phyloP scores from a whole-genome alignment of 2,329 filamentous ascomycete species.

The Fusarium penzigii region DNA sequence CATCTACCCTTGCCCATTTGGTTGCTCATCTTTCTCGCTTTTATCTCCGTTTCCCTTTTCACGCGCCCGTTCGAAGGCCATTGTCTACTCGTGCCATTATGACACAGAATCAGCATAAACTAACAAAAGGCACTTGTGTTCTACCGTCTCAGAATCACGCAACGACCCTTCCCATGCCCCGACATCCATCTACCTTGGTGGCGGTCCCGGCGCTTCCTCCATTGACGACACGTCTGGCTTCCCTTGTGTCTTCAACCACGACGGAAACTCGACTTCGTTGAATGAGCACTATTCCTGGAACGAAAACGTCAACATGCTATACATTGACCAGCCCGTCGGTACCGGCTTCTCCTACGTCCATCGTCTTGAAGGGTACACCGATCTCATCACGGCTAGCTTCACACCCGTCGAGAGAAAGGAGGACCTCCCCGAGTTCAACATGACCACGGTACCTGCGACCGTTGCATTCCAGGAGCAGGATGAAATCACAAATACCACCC shows the following conservation, averaged over 20 bases:
- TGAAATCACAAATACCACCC: slow-evolving; percentile 45
- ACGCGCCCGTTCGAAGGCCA: too few relatives aligned
- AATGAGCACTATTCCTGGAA: slow-evolving; percentile 67
- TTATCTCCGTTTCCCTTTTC: too few relatives aligned
- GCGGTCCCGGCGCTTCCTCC: slow-evolving; percentile 62
- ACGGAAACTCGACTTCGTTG: slow-evolving; percentile 52
- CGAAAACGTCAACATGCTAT: slow-evolving; percentile 47
- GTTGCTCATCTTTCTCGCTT: too few relatives aligned
- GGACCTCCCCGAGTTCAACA: slow-evolving; percentile 9
- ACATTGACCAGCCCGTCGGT: slow-evolving; percentile 61
- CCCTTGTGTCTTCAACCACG: slow-evolving; percentile 47
- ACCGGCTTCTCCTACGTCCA: slow-evolving; percentile 59
- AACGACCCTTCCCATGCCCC: slow-evolving; percentile 26
- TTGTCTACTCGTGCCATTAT: too few relatives aligned
- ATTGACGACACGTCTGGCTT: slow-evolving; percentile 61
- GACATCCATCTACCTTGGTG: slow-evolving; percentile 60
- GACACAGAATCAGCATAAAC: too few relatives aligned
- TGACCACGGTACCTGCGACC: slow-evolving; percentile 17
- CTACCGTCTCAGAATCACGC: slow-evolving; percentile 29
- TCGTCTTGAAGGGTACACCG: slow-evolving; percentile 53
- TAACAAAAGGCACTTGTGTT: neutral
- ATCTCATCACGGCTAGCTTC: slow-evolving; percentile 41
- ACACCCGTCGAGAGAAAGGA: slow-evolving; percentile 1
- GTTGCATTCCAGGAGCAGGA: slow-evolving; percentile 1
- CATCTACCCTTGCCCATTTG: neutral